Conservation (phyloP, 352 stramenopile genomes). For the Globisporangium okanoganense region DNA sequence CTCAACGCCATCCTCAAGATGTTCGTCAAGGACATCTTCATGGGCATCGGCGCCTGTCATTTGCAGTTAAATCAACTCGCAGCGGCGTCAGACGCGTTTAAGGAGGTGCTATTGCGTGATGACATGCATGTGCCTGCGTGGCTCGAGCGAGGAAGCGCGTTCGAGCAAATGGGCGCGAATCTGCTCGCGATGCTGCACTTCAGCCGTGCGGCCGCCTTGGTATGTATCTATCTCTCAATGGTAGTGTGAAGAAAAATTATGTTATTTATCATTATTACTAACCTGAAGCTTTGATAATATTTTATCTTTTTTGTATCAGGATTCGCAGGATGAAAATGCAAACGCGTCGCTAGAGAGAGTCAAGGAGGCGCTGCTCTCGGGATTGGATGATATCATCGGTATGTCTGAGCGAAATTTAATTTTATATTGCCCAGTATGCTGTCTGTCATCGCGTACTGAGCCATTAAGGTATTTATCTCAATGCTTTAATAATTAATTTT, state of each 20-base stretch:
- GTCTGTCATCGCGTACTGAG: too few relatives aligned
- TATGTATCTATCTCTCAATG: conserved; percentile 17
- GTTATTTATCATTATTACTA: neutral
- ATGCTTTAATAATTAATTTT: too few relatives aligned
- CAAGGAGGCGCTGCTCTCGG: conserved; percentile 23
- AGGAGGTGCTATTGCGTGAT: conserved; percentile 60
- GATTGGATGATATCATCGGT: conserved; percentile 14
- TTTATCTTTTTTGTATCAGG: conserved; percentile 15
- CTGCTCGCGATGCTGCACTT: conserved; percentile 73
- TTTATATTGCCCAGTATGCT: too few relatives aligned
- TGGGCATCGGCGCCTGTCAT: conserved; percentile 47
- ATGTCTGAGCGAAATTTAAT: neutral
- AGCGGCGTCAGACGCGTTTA: conserved; percentile 54
- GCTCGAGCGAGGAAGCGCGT: conserved; percentile 45
- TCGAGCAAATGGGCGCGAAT: conserved; percentile 44
- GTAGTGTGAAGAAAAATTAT: neutral
- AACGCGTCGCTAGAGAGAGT: conserved; percentile 30
- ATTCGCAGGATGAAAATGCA: conserved; percentile 24
- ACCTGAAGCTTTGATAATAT: neutral
- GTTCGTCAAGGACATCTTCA: conserved; percentile 66
- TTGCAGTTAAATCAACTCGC: conserved; percentile 25
- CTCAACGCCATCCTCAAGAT: conserved; percentile 50
- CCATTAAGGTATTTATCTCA: too few relatives aligned
- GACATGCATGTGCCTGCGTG: conserved; percentile 42
- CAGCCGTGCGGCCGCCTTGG: conserved; percentile 42